Base-by-base conservation (phyloP, 176 grass and related monocot species). In the Metroxylon sagu region DNA sequence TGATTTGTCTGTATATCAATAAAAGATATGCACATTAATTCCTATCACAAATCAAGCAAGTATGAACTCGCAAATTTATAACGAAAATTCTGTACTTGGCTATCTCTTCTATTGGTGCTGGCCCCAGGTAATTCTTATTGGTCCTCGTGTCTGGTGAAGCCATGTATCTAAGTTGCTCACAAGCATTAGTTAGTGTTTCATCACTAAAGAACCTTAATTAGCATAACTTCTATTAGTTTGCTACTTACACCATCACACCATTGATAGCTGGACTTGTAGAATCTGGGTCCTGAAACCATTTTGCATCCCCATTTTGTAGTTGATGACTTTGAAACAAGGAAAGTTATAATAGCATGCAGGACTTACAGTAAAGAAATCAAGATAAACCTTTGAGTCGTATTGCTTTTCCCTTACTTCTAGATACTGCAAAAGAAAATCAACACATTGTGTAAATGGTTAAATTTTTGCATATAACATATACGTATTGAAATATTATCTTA, bases 341-440 rank as follows among this genome's bases (percentile, higher is more conserved):
- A 15, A 52, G 17, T 7, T 48, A 26, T 31, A 14, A 57, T 43
- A 86, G 18, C 60, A 72, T 23, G 52, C 58, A 49, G 39, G 67
- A 73, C 86, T 79, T 90, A 96, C 87, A 8, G 81, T 98, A 68
- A 70, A 98, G 29, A 92, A 79, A 57, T 97, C 76, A 71, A 92
- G 48, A 60, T 88, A 83, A 76, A 98, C 64, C 72, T 91, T 92
- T 64, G 78, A 80, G 67, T 98, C 93, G 51, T 98, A 98, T 43
- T 97, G 84, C 70, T 92, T 98, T 73, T 98, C 93, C 54, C 93
- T 79, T 70, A 92, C 70, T 83, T 98, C 84, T 5, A 98, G 75
- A 58, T 92, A 65, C 93, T 98, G 76, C 68, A 73, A 54, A 43
- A 43, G 8, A 43, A 43, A 43, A 43, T 43, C 35, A 43, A 43